These are phyloP conservation scores for Trifolium repens DNA, from an alignment of 306 rosid species.

Conservation along the genomic window DNA sequence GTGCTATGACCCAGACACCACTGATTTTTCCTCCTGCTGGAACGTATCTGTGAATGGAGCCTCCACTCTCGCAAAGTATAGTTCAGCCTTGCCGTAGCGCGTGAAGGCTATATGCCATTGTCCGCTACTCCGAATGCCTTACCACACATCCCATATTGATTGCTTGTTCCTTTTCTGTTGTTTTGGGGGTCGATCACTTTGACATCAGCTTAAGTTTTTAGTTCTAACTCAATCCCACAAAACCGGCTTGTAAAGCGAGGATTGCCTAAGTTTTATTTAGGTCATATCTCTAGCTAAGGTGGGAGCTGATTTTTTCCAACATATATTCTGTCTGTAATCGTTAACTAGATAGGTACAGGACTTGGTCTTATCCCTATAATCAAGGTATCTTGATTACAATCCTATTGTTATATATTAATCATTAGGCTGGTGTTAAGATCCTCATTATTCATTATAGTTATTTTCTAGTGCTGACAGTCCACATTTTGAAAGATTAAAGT, in stretches of 20 bases:
- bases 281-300: not conserved
- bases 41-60: not conserved
- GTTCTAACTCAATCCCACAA: not conserved
- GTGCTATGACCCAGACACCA: not conserved
- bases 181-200: not conserved
- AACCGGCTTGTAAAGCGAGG: not conserved
- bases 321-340: not conserved
- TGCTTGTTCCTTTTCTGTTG: not conserved
- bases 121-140: not conserved
- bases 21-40: not conserved
- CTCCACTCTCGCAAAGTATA: not conserved
- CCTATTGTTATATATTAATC: not conserved
- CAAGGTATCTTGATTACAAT: not conserved
- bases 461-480: conserved; percentile 26
- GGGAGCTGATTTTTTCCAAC: not conserved
- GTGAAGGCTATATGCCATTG: not conserved
- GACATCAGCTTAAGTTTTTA: not conserved
- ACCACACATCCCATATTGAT: not conserved
- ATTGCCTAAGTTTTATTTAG: not conserved
- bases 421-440: not conserved
- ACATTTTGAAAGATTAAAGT: not conserved
- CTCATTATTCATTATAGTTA: not conserved
- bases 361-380: not conserved
- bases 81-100: not conserved
- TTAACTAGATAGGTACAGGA: not conserved